Base-by-base conservation (phyloP, 768 basidiomycete genomes). In the Tulasnella sp. region DNA sequence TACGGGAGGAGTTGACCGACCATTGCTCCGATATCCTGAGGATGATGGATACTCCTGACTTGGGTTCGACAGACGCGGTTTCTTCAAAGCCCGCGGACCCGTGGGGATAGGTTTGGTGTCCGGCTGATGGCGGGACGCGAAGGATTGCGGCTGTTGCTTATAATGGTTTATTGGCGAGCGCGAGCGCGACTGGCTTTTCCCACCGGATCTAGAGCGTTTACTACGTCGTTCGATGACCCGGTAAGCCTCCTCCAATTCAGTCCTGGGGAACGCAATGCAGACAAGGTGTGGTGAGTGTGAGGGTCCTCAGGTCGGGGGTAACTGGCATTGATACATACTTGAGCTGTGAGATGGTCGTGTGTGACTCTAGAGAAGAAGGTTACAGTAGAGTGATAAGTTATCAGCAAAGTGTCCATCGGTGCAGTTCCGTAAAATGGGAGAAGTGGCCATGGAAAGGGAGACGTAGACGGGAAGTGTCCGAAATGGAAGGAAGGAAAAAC, bases 71-170 rank as follows among this genome's bases (percentile, higher is more conserved):
- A 94, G 85, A 16, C 94, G 91, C 21, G 90, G 91, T 83, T 92
- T 93, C 87, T 95, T 95, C 85, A 93, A 88, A 36, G 92, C 92
- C 77, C 94, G 90, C 3, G 94, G 94, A 16, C 91, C 94, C 0
- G 93, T 95, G 0, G 94, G 94, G 9, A 90, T 92, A 3, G 86
- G 87, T 84, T 91, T 93, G 19, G 83, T 80, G 80, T 82, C 81
- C 21, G 85, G 71, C 31, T 71, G 44, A 16, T 46, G 38, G 38
- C 71, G 78, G n/a, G 24, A 6, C n/a, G 78, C 8, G 71, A 72
- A 48, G 34, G 58, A 44, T 34, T 71, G 78, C 8, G 42, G 62
- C n/a, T 44, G 39, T 40, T 44, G 78, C 44, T 78, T 18, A 86
- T 86, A 75, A 86, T 85, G 78, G 88, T 87, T 79, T 92, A 91